phyloP scores from a whole-genome alignment of 768 basidiomycete genomes.

The Pulveroboletus sp. region DNA sequence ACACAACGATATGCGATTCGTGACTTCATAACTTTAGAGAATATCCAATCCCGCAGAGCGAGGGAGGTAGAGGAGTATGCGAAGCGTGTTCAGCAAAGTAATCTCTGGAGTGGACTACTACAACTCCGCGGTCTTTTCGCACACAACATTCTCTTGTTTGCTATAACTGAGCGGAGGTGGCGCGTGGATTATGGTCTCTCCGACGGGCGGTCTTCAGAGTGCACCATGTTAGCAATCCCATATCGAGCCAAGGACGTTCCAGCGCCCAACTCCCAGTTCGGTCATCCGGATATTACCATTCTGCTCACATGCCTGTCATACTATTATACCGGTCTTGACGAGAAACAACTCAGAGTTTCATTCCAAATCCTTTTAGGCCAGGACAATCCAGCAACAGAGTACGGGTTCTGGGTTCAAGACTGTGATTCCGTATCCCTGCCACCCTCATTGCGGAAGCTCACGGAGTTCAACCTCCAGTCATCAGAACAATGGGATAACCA shows the following conservation, averaged over 20 bases:
- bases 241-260: constrained; percentile 37
- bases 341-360: background rate
- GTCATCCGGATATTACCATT: constrained; percentile 34
- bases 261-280: constrained; percentile 29
- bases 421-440: background rate
- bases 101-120: too few relatives aligned
- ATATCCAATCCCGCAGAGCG: too few relatives aligned
- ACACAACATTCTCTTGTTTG: too few relatives aligned
- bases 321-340: background rate
- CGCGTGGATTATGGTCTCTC: too few relatives aligned
- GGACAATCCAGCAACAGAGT: background rate
- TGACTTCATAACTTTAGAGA: too few relatives aligned
- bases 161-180: too few relatives aligned
- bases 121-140: too few relatives aligned
- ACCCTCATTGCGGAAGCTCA: background rate
- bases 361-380: background rate
- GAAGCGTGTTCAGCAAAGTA: too few relatives aligned
- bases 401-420: background rate
- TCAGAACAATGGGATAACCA: background rate
- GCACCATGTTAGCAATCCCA: constrained; percentile 30
- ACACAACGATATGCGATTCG: too few relatives aligned
- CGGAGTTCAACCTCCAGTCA: background rate
- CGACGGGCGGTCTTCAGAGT: too few relatives aligned
- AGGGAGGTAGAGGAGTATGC: too few relatives aligned
- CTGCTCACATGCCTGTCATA: constrained; percentile 22